Evolutionary conservation across 139 green algal genomes (phyloP).

Genomic region (Ostreobium quekettii): DNA sequence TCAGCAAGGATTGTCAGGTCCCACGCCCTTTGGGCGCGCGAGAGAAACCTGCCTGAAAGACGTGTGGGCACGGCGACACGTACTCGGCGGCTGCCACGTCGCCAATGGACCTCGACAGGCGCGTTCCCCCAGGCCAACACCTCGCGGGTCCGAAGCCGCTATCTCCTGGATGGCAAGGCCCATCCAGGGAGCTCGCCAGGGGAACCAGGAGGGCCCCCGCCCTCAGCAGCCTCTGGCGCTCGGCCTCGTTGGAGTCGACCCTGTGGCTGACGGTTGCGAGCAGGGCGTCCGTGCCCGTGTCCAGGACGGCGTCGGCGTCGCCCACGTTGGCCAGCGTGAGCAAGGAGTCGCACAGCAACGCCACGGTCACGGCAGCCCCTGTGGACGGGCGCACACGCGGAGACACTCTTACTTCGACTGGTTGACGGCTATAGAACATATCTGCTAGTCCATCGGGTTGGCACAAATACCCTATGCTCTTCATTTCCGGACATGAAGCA

Average conservation of each 20-base stretch:
- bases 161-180: neutral
- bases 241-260: neutral
- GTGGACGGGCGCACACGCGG: too few relatives aligned
- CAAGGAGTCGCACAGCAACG: constrained; percentile 32
- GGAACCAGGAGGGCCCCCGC: neutral
- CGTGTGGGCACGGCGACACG: too few relatives aligned
- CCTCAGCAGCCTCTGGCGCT: neutral
- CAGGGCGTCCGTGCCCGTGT: constrained; percentile 26
- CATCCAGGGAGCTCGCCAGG: neutral
- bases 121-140: neutral
- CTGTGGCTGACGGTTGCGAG: neutral
- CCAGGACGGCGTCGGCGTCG: constrained; percentile 56
- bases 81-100: too few relatives aligned
- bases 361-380: constrained; percentile 16
- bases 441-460: too few relatives aligned
- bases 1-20: too few relatives aligned
- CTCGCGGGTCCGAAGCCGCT: neutral
- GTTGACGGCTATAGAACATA: too few relatives aligned
- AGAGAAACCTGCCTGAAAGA: too few relatives aligned
- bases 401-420: too few relatives aligned
- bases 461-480: too few relatives aligned
- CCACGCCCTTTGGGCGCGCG: too few relatives aligned
- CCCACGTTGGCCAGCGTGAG: constrained; percentile 56
- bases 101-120: neutral
- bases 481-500: too few relatives aligned